A percentile compares a stretch with the other conserved stretches of the same genome.
Conservation (phyloP, 78 protist species). For the Planoprotostelium fungivorum region DNA sequence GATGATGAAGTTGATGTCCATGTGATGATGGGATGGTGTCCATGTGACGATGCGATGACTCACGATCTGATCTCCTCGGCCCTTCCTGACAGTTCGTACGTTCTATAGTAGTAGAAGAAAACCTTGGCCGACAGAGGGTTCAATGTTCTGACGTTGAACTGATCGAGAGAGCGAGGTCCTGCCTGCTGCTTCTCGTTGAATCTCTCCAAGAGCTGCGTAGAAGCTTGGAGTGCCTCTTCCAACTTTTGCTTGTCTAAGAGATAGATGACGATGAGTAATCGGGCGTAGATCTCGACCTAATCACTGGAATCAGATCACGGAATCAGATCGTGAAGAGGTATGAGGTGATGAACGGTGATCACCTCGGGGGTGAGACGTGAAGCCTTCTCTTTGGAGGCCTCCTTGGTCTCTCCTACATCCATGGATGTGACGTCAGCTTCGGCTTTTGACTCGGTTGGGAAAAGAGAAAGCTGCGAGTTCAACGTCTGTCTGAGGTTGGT, state of each 20-base stretch:
- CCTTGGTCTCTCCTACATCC: conserved; percentile 21
- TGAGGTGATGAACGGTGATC: not conserved
- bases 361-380: conserved; percentile 29
- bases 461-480: not conserved
- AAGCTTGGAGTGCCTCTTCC: conserved; percentile 19
- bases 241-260: conserved; percentile 60
- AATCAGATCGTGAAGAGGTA: not conserved
- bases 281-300: conserved; percentile 69
- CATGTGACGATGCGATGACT: not conserved
- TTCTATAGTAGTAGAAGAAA: conserved; percentile 69
- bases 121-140: conserved; percentile 66
- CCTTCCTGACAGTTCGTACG: conserved; percentile 27
- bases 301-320: not conserved
- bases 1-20: not conserved
- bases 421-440: not conserved
- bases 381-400: conserved; percentile 2
- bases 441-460: not conserved
- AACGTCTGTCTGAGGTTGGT: not conserved
- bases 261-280: conserved; percentile 50
- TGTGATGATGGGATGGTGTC: not conserved
- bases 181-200: not conserved
- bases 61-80: conserved; percentile 53
- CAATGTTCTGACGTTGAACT: conserved; percentile 63
- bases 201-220: conserved; percentile 39
- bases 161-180: not conserved